Percentiles rank a stretch among this genome's conserved stretches.
These are phyloP conservation scores for Leccinum angustisporum DNA, from an alignment of 1,284 basidiomycete genomes.

Conservation along the genomic window DNA sequence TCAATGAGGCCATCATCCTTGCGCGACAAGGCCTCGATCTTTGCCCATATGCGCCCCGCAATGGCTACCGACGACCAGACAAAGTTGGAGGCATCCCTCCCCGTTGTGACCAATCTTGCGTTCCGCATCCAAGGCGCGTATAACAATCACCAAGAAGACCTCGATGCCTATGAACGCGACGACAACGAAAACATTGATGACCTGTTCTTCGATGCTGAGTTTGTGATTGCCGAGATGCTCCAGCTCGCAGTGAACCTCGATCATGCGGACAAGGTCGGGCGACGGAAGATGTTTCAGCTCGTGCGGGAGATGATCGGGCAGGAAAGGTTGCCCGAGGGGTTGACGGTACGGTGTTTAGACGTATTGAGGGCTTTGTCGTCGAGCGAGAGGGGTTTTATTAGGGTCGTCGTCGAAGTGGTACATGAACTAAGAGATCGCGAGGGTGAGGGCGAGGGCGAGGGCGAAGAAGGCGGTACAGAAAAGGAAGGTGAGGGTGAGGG, in stretches of 20 bases:
- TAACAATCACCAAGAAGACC: conserved; percentile 60
- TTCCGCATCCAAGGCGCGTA: conserved; percentile 83
- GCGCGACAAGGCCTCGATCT: too few species aligned
- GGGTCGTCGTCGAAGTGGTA: conserved; percentile 92
- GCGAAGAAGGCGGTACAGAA: conserved; percentile 27
- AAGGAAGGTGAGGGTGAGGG: conserved; percentile 26
- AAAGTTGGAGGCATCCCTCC: conserved; percentile 75
- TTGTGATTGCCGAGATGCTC: conserved; percentile 82
- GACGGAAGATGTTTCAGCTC: conserved; percentile 89
- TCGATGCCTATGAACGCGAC: conserved; percentile 48
- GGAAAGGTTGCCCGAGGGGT: conserved; percentile 71
- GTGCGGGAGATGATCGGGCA: conserved; percentile 88
- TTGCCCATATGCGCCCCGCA: conserved; percentile 1
- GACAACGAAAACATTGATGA: conserved; percentile 61
- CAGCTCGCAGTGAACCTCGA: conserved; percentile 83
- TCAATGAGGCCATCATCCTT: too few species aligned
- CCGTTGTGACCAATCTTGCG: conserved; percentile 88
- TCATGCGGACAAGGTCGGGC: conserved; percentile 93
- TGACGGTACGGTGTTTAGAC: conserved; percentile 85
- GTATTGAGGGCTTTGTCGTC: conserved; percentile 83
- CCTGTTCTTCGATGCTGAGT: conserved; percentile 42
- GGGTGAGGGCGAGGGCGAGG: conserved; percentile 37
- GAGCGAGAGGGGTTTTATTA: conserved; percentile 88
- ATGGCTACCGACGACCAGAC: conserved; percentile 57
- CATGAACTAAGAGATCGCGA: conserved; percentile 77